phyloP scores from a whole-genome alignment of 371 early-diverging fungal genomes.

The Synchytrium microbalum region DNA sequence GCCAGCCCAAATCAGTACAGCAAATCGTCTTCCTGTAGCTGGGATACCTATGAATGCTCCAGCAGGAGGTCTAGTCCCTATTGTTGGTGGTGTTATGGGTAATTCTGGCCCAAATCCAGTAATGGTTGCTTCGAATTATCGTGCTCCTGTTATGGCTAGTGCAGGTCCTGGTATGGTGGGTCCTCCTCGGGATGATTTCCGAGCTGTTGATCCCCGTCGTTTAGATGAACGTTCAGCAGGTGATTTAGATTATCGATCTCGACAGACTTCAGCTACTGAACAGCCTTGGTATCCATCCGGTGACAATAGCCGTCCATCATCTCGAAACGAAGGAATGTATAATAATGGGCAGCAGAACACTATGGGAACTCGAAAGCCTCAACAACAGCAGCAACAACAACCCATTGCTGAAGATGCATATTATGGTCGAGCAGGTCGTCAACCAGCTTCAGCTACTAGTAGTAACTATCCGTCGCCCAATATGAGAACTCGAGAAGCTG shows the following conservation, averaged over 20 bases:
- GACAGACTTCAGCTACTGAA: background rate
- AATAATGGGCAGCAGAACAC: background rate
- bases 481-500: background rate
- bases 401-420: background rate
- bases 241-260: background rate
- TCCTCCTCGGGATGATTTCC: background rate
- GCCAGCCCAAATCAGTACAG: too few species aligned
- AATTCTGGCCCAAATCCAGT: too few species aligned
- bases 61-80: too few species aligned
- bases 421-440: background rate
- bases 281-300: background rate
- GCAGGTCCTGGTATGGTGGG: background rate
- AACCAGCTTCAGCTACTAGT: background rate
- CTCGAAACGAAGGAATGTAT: background rate
- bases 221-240: background rate
- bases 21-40: too few species aligned
- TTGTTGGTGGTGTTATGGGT: too few species aligned
- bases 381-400: too few species aligned
- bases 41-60: too few species aligned
- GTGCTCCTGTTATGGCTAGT: background rate
- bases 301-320: background rate
- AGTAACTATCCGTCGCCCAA: background rate
- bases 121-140: too few species aligned
- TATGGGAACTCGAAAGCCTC: too few species aligned
- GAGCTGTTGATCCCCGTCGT: background rate